Evolutionary conservation across 352 stramenopile genomes (phyloP).

Genomic region (Phytophthora sp.): DNA sequence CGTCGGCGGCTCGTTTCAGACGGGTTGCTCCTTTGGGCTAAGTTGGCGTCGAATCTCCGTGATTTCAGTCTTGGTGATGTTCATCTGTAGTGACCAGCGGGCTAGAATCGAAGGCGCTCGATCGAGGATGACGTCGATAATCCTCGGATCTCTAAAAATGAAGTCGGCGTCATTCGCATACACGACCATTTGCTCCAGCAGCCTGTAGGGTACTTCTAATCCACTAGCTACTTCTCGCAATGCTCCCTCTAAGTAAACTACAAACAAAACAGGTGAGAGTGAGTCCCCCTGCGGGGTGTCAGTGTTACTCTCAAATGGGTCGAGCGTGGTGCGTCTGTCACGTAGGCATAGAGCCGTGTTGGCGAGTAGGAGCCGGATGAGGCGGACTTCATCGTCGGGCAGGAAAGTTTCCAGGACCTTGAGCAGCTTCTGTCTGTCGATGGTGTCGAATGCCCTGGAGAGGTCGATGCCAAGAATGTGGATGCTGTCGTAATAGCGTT

Average conservation of each 20-base stretch:
- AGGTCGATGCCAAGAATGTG: slow-evolving; percentile 15
- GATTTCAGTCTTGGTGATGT: neutral
- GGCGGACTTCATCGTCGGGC: neutral
- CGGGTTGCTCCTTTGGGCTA: neutral
- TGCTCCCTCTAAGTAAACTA: slow-evolving; percentile 10
- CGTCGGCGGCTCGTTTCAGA: neutral
- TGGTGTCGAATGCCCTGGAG: slow-evolving; percentile 10
- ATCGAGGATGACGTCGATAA: neutral
- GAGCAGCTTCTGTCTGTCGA: slow-evolving; percentile 9
- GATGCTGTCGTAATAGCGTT: neutral
- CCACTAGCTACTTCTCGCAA: slow-evolving; percentile 2
- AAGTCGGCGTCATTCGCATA: slow-evolving; percentile 22
- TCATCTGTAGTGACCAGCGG: slow-evolving; percentile 4
- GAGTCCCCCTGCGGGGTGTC: slow-evolving; percentile 13
- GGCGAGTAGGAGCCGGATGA: neutral
- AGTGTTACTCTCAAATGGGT: neutral
- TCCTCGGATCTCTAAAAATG: neutral
- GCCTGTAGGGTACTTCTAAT: neutral
- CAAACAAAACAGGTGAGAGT: slow-evolving; percentile 9
- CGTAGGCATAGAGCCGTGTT: slow-evolving; percentile 4
- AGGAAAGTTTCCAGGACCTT: slow-evolving; percentile 4
- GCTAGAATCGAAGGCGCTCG: neutral
- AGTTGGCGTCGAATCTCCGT: neutral
- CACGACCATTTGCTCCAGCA: slow-evolving; percentile 16
- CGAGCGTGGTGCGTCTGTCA: neutral